These are phyloP conservation scores for Flueggea neowawraea DNA, from an alignment of 441 rosid species.

Conservation along the genomic window DNA sequence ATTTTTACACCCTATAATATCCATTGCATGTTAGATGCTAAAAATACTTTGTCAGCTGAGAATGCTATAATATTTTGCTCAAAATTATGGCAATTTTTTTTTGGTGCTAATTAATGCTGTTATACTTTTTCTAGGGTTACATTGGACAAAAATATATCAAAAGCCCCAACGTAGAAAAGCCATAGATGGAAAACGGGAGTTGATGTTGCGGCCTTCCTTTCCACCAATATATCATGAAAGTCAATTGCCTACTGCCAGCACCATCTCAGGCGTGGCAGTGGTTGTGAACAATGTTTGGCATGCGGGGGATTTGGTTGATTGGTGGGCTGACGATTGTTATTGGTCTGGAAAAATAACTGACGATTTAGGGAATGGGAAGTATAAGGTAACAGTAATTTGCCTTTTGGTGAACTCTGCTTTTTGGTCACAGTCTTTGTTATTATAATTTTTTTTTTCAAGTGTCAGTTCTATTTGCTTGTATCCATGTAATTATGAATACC, in stretches of 20 bases:
- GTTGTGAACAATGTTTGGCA: slow-evolving; percentile 46
- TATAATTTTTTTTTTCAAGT: background rate
- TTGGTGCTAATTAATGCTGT: slow-evolving; percentile 1
- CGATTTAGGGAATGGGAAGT: slow-evolving; percentile 30
- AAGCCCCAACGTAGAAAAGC: slow-evolving; percentile 7
- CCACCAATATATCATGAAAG: slow-evolving; percentile 43
- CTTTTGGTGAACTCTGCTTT: too few relatives aligned
- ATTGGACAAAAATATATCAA: slow-evolving; percentile 38
- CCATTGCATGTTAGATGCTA: too few relatives aligned
- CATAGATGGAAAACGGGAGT: slow-evolving; percentile 16
- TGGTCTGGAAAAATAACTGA: slow-evolving; percentile 63
- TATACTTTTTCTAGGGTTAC: slow-evolving; percentile 29
- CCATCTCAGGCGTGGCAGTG: slow-evolving; percentile 37
- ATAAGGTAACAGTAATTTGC: slow-evolving; percentile 57
- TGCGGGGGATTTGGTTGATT: slow-evolving; percentile 87
- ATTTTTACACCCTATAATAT: too few relatives aligned
- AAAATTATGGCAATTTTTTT: background rate
- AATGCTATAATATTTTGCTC: too few relatives aligned
- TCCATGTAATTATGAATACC: too few relatives aligned
- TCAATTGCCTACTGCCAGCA: slow-evolving; percentile 25
- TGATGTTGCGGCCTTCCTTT: slow-evolving; percentile 71
- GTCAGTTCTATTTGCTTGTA: background rate
- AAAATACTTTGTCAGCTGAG: too few relatives aligned
- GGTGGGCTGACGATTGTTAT: slow-evolving; percentile 63
- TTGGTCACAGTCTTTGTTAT: slow-evolving; percentile 10